Conservation (phyloP, 306 rosid species). For the Gastrolobium bilobum region DNA sequence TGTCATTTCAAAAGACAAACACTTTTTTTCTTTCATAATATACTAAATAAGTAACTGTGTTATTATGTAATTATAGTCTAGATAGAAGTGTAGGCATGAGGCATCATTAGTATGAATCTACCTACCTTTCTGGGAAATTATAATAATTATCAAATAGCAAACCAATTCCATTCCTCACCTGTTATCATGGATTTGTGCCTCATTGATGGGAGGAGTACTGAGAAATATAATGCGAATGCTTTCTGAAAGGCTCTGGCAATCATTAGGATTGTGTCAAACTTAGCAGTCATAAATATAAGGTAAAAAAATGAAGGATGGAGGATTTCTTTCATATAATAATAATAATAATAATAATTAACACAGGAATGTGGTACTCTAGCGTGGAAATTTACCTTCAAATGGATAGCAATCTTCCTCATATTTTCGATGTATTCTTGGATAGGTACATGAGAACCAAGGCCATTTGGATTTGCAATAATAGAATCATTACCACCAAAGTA, state of each 20-base stretch:
- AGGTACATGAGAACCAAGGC: constrained; percentile 70
- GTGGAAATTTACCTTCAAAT: constrained; percentile 60
- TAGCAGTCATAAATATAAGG: neutral
- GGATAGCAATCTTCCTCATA: constrained; percentile 71
- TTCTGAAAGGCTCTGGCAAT: constrained; percentile 65
- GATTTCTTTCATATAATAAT: neutral
- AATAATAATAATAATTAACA: neutral
- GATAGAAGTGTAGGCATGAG: neutral
- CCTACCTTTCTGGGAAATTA: neutral
- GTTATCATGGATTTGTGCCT: constrained; percentile 52
- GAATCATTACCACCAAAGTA: constrained; percentile 92
- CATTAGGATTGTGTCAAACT: constrained; percentile 20
- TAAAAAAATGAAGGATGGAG: neutral
- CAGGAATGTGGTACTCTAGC: neutral
- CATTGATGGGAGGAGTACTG: constrained; percentile 69
- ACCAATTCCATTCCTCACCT: constrained; percentile 40
- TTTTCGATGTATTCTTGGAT: constrained; percentile 72
- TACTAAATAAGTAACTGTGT: neutral
- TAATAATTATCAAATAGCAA: neutral
- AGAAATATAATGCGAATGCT: constrained; percentile 71
- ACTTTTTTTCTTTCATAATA: too few relatives aligned
- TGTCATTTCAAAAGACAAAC: too few relatives aligned
- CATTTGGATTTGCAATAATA: constrained; percentile 57
- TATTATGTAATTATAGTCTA: neutral
- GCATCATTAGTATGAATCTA: neutral